Conservation (phyloP, 306 rosid genomes). For the Castanea sativa region DNA sequence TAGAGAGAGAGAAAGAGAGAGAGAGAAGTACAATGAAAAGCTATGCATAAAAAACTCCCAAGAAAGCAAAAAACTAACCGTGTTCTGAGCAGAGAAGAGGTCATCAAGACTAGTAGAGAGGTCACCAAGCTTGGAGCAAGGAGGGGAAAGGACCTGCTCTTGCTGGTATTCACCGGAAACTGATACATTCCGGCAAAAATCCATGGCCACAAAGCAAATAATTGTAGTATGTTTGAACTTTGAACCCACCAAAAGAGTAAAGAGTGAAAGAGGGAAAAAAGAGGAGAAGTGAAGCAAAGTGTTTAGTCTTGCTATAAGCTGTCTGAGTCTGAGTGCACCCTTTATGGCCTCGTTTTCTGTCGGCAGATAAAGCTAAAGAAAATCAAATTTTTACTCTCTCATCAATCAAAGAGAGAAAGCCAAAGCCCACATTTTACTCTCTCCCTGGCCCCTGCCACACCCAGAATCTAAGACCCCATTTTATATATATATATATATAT, state of each 20-base stretch:
- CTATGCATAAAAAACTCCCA: neutral
- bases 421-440: constrained; percentile 42
- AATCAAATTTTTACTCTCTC: constrained; percentile 21
- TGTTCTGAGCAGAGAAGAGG: constrained; percentile 62
- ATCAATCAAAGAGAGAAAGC: constrained; percentile 22
- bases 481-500: too few species aligned
- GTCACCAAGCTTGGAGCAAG: constrained; percentile 31
- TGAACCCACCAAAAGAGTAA: constrained; percentile 10
- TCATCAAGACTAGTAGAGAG: constrained; percentile 46
- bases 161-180: constrained; percentile 43
- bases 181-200: constrained; percentile 46
- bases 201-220: constrained; percentile 37
- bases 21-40: neutral
- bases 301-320: constrained; percentile 23
- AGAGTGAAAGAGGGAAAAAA: neutral
- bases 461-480: too few species aligned
- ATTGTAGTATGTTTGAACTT: neutral
- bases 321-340: constrained; percentile 30
- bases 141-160: constrained; percentile 36
- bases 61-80: constrained; percentile 31
- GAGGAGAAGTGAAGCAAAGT: neutral
- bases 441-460: neutral
- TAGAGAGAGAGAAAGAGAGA: neutral
- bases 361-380: constrained; percentile 62
- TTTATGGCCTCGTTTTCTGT: constrained; percentile 56